These are phyloP conservation scores for Xylaria sp. DNA, from an alignment of 2,329 filamentous ascomycete genomes.

Conservation along the genomic window DNA sequence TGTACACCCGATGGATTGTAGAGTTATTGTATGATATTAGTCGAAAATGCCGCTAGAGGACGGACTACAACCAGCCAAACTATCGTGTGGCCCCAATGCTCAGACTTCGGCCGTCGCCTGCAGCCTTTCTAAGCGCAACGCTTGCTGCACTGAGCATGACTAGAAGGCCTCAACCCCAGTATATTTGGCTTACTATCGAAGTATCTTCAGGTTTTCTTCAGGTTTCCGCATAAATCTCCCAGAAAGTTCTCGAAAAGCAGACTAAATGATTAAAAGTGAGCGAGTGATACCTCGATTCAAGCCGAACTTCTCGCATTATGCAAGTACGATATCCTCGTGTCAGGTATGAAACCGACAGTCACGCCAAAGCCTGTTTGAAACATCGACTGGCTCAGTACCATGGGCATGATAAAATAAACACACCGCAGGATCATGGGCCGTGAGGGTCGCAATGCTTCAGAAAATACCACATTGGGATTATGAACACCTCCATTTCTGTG, in stretches of 20 bases:
- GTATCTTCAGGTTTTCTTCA: background rate
- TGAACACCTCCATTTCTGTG: no score
- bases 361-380: background rate
- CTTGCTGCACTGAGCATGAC: background rate
- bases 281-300: background rate
- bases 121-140: background rate
- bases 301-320: background rate
- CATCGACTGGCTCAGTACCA: background rate
- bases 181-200: background rate
- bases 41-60: no score
- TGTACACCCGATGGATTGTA: background rate
- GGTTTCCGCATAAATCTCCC: background rate
- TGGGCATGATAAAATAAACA: background rate
- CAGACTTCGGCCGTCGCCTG: background rate
- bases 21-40: background rate
- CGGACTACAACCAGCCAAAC: background rate
- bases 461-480: background rate
- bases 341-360: no score
- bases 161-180: background rate
- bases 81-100: background rate
- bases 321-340: background rate
- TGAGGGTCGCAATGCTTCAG: background rate
- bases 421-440: background rate
- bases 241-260: background rate
- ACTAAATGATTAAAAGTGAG: background rate